phyloP scores from a whole-genome alignment of 1,284 basidiomycete genomes.

The Cryptococcus floricola region DNA sequence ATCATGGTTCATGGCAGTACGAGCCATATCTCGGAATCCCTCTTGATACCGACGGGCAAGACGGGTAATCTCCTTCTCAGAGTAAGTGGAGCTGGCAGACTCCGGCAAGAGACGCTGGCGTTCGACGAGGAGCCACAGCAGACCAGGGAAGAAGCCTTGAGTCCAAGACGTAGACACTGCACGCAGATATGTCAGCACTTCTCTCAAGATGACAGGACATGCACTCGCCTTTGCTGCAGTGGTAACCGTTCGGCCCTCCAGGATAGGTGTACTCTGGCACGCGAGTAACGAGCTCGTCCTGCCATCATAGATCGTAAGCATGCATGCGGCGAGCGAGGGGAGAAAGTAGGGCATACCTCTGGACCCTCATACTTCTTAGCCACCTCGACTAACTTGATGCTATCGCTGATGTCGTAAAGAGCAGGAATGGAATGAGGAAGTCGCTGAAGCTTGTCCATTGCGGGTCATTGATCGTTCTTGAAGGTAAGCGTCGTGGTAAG shows the following conservation, averaged over 20 bases:
- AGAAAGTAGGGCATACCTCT: constrained; percentile 1
- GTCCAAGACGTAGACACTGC: constrained; percentile 33
- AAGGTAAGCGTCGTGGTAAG: too few species aligned
- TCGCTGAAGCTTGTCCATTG: constrained; percentile 1
- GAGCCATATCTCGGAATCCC: constrained; percentile 22
- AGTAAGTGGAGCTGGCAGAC: constrained; percentile 17
- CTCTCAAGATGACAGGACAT: background rate
- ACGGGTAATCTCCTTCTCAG: constrained; percentile 22
- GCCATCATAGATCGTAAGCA: background rate
- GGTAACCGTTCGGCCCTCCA: constrained; percentile 29
- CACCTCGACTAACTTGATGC: constrained; percentile 33
- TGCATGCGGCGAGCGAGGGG: background rate
- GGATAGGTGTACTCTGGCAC: constrained; percentile 37
- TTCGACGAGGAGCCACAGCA: constrained; percentile 36
- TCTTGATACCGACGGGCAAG: constrained; percentile 33
- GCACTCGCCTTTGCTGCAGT: constrained; percentile 29
- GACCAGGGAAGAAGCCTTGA: constrained; percentile 40
- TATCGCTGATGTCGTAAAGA: constrained; percentile 11
- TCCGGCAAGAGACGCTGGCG: constrained; percentile 21
- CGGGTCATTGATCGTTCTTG: too few species aligned
- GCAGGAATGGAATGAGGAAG: background rate
- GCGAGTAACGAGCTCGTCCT: constrained; percentile 21
- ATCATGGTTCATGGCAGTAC: constrained; percentile 35
- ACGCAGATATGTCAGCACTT: background rate
- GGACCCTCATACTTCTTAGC: constrained; percentile 31